Percentiles rank a stretch among this genome's conserved stretches.
phyloP scores from a whole-genome alignment of 139 green algal genomes.

The Astrephomene gubernaculifera region DNA sequence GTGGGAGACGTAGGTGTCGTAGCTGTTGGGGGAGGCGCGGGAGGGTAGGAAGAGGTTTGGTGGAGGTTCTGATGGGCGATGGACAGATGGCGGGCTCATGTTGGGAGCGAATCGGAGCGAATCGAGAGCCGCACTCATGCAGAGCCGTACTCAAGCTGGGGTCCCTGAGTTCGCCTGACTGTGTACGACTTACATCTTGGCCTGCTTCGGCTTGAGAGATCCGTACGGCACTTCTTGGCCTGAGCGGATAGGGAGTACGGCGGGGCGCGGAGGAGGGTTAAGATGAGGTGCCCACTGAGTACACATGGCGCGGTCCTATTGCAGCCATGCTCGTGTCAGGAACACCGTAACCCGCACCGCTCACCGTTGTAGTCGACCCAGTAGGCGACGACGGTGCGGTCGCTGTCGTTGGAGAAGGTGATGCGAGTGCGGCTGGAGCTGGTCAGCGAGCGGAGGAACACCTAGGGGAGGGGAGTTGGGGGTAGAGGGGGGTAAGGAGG shows the following conservation, averaged over 20 bases:
- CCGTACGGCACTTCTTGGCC: constrained; percentile 11
- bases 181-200: constrained; percentile 25
- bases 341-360: background rate
- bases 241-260: background rate
- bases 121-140: background rate
- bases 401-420: constrained; percentile 53
- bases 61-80: background rate
- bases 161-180: background rate
- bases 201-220: background rate
- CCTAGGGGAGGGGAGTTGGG: background rate
- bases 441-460: constrained; percentile 21
- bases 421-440: constrained; percentile 38
- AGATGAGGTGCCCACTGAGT: constrained; percentile 16
- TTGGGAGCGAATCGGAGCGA: background rate
- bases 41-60: too few relatives aligned
- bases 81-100: background rate
- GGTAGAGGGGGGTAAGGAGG: background rate
- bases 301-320: background rate
- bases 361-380: constrained; percentile 63
- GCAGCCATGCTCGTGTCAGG: background rate
- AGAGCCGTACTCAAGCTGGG: background rate
- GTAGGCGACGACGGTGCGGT: constrained; percentile 30
- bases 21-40: constrained; percentile 15
- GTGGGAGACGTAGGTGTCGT: constrained; percentile 57
- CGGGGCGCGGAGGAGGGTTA: background rate